These are phyloP conservation scores for Entomophthora muscae DNA, from an alignment of 371 early-diverging fungal genomes.

Conservation along the genomic window DNA sequence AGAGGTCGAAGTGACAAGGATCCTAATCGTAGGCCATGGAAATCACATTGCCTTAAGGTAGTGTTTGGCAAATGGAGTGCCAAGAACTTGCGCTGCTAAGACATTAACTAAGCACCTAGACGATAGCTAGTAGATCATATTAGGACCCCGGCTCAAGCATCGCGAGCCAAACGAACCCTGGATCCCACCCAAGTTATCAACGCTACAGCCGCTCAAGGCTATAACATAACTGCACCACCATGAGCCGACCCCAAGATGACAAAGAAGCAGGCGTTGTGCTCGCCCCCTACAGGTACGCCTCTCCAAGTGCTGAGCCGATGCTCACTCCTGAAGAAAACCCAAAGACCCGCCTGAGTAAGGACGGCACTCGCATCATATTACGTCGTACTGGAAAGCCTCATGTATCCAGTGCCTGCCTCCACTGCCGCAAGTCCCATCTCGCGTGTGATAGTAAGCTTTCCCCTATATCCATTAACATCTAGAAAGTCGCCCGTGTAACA, in stretches of 20 bases:
- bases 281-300: not conserved
- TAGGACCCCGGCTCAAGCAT: not conserved
- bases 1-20: not conserved
- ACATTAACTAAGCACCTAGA: not conserved
- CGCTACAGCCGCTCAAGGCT: not conserved
- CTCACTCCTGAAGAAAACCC: not conserved
- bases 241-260: not conserved
- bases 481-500: conserved; percentile 55
- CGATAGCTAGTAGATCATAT: not conserved
- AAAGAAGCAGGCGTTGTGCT: not conserved
- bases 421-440: conserved; percentile 46
- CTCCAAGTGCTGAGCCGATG: not conserved
- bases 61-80: not conserved
- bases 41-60: not conserved
- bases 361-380: not conserved
- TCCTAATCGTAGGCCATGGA: not conserved
- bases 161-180: not conserved
- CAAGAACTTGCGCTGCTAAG: not conserved
- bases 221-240: not conserved
- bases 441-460: conserved; percentile 33
- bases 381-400: conserved; percentile 14
- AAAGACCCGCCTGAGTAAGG: not conserved
- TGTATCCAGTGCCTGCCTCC: conserved; percentile 32
- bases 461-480: conserved; percentile 1
- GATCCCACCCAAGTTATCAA: not conserved